Evolutionary conservation across 371 early-diverging fungal genomes (phyloP).

Genomic region (Syncephalastrum sp.): DNA sequence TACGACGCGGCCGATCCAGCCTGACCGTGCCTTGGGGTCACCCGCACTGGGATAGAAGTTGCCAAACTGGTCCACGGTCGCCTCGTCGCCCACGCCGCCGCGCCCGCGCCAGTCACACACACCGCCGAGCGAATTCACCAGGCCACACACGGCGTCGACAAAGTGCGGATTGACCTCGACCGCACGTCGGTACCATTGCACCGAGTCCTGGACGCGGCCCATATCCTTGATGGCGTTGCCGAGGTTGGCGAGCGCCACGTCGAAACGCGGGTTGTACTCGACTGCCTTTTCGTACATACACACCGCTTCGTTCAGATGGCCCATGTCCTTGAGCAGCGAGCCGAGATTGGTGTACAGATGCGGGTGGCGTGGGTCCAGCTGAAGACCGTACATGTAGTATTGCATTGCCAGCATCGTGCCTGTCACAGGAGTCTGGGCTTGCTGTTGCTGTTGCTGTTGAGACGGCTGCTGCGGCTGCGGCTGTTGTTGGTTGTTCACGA

Average conservation of each 20-base stretch:
- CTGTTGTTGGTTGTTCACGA: constrained; percentile 29
- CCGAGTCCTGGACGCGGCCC: constrained; percentile 86
- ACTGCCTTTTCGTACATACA: constrained; percentile 89
- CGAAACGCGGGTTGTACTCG: constrained; percentile 81
- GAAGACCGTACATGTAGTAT: constrained; percentile 87
- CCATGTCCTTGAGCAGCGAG: constrained; percentile 85
- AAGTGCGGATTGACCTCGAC: constrained; percentile 87
- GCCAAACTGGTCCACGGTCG: constrained; percentile 39
- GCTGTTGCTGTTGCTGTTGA: too few relatives aligned
- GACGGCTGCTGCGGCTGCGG: too few relatives aligned
- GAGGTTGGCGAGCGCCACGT: constrained; percentile 89
- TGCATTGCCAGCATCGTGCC: constrained; percentile 75
- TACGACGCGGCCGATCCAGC: constrained; percentile 81
- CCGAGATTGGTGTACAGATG: constrained; percentile 91
- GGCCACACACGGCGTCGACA: constrained; percentile 89
- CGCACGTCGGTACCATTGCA: constrained; percentile 83
- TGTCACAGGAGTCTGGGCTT: constrained; percentile 36
- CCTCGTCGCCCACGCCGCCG: constrained; percentile 51
- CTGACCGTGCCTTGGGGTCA: constrained; percentile 35
- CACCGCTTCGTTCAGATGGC: constrained; percentile 80
- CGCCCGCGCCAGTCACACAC: constrained; percentile 92
- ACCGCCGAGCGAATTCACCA: constrained; percentile 84
- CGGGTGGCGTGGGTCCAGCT: constrained; percentile 81
- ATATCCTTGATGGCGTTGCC: constrained; percentile 90
- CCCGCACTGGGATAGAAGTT: constrained; percentile 24